Percentiles rank a stretch among this genome's conserved stretches.
Conservation (phyloP, 192 early-diverging fungal species). For the Coemansia biformis region DNA sequence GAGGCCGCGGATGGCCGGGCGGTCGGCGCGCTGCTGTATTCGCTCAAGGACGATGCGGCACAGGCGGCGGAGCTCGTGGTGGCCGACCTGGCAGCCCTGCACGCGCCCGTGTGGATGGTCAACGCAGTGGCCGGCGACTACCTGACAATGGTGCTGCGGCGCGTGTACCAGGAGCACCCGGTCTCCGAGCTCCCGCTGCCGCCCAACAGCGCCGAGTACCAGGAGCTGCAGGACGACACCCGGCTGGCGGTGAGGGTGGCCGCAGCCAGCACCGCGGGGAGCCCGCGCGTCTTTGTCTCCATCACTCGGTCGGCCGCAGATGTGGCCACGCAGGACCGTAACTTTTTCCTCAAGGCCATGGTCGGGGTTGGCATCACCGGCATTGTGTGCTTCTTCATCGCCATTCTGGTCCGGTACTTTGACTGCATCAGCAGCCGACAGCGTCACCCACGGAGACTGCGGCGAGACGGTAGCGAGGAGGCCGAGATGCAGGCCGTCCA, state of each 20-base stretch:
- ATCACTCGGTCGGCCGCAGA: slow-evolving; percentile 32
- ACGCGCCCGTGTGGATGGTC: slow-evolving; percentile 41
- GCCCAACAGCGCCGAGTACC: slow-evolving; percentile 20
- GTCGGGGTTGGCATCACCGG: slow-evolving; percentile 44
- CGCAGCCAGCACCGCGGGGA: neutral
- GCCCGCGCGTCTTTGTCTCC: slow-evolving; percentile 18
- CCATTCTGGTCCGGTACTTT: slow-evolving; percentile 39
- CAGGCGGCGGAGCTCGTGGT: slow-evolving; percentile 30
- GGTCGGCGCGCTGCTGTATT: slow-evolving; percentile 27
- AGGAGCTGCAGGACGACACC: slow-evolving; percentile 11
- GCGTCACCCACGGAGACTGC: no score
- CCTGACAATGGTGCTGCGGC: slow-evolving; percentile 10
- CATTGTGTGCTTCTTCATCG: slow-evolving; percentile 41
- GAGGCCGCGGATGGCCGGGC: slow-evolving; percentile 23
- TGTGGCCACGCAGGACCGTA: slow-evolving; percentile 33
- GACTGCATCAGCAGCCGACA: slow-evolving; percentile 20
- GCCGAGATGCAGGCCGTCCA: neutral
- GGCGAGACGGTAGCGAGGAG: neutral
- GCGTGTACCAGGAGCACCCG: neutral
- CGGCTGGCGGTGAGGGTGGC: no score
- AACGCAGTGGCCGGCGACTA: slow-evolving; percentile 33
- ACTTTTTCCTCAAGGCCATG: slow-evolving; percentile 49
- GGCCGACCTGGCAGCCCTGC: slow-evolving; percentile 9
- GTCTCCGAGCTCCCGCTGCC: slow-evolving; percentile 1
- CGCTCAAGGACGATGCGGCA: slow-evolving; percentile 44